Evolutionary conservation across 768 basidiomycete genomes (phyloP), one percentile per base, ranked within the genome.

Genomic region (Podaxis sp.): DNA sequence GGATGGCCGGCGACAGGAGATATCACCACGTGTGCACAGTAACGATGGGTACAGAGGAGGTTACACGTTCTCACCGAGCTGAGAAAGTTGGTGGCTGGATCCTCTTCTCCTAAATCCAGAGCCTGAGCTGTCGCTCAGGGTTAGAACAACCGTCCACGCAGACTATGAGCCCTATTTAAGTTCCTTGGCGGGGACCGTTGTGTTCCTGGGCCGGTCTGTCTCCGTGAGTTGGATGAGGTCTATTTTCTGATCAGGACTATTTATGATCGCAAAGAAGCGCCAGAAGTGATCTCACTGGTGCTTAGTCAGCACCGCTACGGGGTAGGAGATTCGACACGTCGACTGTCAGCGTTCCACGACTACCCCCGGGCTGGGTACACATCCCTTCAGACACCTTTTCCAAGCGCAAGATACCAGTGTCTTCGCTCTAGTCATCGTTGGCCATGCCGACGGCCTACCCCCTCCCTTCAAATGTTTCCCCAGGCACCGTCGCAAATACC

Each of bases 401-500:
- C 24, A 7, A 47, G 40, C 29, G 19, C 33, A 60, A 43, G 59
- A 43, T 36, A 62, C 47, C 25, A 47, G 43, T 43, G 53, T 40
- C 43, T 62, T 37, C 36, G 46, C 41, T 47, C 15, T 55, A 24
- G 7, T 24, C 54, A 38, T n/a, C n/a, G 47, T 59, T 74, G 84
- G 85, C 81, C 81, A 89, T 89, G 88, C 79, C 86, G 74, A 76
- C 77, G 82, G 90, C 89, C 73, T 90, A 88, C 70, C 81, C 88
- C 57, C 80, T 92, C 75, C 89, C 90, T 79, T 77, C 82, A 64
- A 79, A 89, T 66, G 64, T 93, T 60, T 85, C 93, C 4, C 83
- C 86, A 38, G 75, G 84, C 63, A 89, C 92, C 47, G 86, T 95
- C 68, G 79, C 85, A 57, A 97, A 98, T 69, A 91, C 93, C n/a